Percentiles rank a stretch among this genome's conserved stretches.
Evolutionary conservation across 345 rosid genomes (phyloP).

Genomic region (Eutrema heterophyllum): DNA sequence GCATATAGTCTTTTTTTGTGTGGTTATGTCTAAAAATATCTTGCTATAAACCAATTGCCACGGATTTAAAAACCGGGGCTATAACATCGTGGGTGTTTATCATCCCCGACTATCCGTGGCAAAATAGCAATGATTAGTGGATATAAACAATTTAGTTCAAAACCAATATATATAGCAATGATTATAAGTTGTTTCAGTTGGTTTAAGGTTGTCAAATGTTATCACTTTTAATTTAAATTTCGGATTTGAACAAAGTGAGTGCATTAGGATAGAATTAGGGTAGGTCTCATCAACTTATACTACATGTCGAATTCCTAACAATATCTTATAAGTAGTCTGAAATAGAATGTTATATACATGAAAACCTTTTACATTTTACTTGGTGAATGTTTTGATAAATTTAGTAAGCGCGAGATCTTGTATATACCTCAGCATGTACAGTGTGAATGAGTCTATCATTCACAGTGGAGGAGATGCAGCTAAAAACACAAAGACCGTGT

Average conservation of each 20-base stretch:
- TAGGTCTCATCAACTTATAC: background rate
- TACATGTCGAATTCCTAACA: background rate
- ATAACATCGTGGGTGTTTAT: background rate
- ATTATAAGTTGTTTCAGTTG: background rate
- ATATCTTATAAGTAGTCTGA: background rate
- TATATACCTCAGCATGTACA: conserved; percentile 29
- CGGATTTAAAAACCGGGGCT: background rate
- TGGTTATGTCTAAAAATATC: background rate
- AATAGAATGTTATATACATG: background rate
- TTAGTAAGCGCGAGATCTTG: background rate
- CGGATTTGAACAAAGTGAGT: background rate
- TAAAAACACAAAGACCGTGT: conserved; percentile 19
- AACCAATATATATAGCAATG: background rate
- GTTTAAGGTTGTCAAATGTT: background rate
- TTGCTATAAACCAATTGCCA: background rate
- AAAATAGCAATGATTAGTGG: background rate
- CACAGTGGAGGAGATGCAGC: conserved; percentile 11
- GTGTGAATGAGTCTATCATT: conserved; percentile 20
- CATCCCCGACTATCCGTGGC: background rate
- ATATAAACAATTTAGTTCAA: background rate
- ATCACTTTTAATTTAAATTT: background rate
- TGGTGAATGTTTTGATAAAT: background rate
- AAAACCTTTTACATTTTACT: background rate
- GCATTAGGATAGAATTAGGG: background rate
- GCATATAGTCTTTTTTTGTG: no score